Evolutionary conservation across 306 rosid species (phyloP), one percentile per base, ranked within the genome.

Genomic region (Canavalia gladiata): DNA sequence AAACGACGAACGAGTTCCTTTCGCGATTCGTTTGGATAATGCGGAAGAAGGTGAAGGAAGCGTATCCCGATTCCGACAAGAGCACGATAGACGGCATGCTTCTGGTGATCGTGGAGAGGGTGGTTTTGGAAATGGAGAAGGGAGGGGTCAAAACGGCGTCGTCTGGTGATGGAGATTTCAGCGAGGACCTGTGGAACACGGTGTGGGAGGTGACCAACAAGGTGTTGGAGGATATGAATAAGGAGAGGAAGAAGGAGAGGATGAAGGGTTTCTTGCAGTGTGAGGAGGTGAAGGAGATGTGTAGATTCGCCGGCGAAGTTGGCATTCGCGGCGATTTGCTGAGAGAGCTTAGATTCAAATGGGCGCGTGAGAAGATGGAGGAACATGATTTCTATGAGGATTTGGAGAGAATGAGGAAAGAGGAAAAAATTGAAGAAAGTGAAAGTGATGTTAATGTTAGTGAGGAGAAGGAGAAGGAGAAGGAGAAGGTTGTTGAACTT

Each of bases 311-410:
- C 2, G 94, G 95, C 0, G 98, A 95, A 64, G 86, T 95, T 49
- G 98, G 98, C 0, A 87, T 95, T 51, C 89, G 94, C 0, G 99
- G 99, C 33, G 90, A 87, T 82, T 74, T 95, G 97, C 85, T 93
- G 4, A 84, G 97, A 67, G 99, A 95, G 86, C 83, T 95, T 59
- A 89, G 98, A 79, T 93, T 91, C 87, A 95, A 93, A 83, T 95
- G 98, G 98, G 99, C 99, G 0, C 87, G 91, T 0, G 97, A 95
- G 77, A 89, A 90, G 83, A 90, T 93, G 98, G 98, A 93, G 85
- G 96, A 95, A 34, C 81, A 83, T 13, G 97, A 95, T 13, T 93
- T 93, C 77, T 89, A 89, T 30, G 90, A 87, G 79, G 60, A 85
- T 77, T 86, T 95, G 86, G 93, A 91, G 85, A 76, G 69, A 9